Evolutionary conservation across 129 eudicot species (phyloP), one percentile per base, ranked within the genome.

Genomic region (Helichrysum umbraculigerum): DNA sequence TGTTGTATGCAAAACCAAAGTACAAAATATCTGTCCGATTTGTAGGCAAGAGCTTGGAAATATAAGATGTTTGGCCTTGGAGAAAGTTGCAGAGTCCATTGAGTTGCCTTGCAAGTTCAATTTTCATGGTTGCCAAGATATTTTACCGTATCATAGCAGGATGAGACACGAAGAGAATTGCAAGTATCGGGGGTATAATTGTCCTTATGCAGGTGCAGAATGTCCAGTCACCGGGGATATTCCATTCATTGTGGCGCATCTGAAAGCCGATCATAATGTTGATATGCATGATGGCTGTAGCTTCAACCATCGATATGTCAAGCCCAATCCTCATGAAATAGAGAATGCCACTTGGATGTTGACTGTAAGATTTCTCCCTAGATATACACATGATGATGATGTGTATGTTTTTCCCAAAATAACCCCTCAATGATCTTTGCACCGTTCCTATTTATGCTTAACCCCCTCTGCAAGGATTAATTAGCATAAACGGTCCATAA

Each of bases 271-370:
- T 73, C 92, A 87, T 59, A 80, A 79, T 44, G 92, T 87, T 14
- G 92, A 87, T 75, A 80, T 87, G 85, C 92, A 87, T 50, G 82
- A 87, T 32, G 92, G 89, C 12, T 82, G 66, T 42, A 82, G 82
- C 50, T 87, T 87, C 61, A 87, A 87, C 83, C 92, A 87, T 66
- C 80, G 92, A 41, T 87, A 87, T 44, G 87, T 87, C 25, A 85
- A 85, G 72, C 79, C 89, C 52, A 85, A 85, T 76, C 89, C 92
- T 33, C 83, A 84, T 12, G 89, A 87, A 69, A 87, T 87, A 25
- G 92, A 87, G 35, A 87, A 87, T 10, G 92, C 92, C 7, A 87
- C 92, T 17, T 87, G 89, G 92, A 85, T 85, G 92, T 76, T 87
- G 29, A 87, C 92, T 0, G 92, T 87, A 77, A 81, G 82, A 64